phyloP scores from a whole-genome alignment of 768 basidiomycete genomes.

The Leucosporidium yakuticum region DNA sequence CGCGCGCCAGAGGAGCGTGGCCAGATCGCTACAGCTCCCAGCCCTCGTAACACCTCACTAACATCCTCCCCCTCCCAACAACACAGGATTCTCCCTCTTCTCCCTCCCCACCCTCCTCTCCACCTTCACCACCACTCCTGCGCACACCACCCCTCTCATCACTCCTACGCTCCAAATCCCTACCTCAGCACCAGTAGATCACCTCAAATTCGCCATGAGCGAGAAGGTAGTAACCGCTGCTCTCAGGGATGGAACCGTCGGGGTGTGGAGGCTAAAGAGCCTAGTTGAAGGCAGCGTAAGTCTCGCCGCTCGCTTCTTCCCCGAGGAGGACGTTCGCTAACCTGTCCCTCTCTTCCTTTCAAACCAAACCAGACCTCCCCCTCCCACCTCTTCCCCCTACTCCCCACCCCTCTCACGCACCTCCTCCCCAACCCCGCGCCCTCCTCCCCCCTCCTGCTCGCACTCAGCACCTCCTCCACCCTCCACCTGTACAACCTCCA shows the following conservation, averaged over 20 bases:
- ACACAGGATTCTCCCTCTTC: conserved; percentile 38
- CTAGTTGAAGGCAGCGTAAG: conserved; percentile 26
- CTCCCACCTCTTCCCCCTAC: conserved; percentile 18
- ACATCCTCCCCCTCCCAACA: background rate
- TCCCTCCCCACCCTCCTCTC: conserved; percentile 21
- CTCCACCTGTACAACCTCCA: conserved; percentile 18
- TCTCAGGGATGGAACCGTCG: conserved; percentile 23
- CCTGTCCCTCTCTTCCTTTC: too few relatives aligned
- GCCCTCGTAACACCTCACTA: background rate
- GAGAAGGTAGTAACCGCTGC: conserved; percentile 32
- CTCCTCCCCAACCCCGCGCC: conserved; percentile 24
- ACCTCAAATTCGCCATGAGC: conserved; percentile 35
- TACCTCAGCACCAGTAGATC: conserved; percentile 13
- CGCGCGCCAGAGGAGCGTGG: background rate
- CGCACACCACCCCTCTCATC: conserved; percentile 13
- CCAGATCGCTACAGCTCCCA: background rate
- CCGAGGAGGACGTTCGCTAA: background rate
- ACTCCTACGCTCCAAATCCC: background rate
- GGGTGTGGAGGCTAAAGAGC: conserved; percentile 27
- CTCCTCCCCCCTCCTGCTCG: conserved; percentile 12
- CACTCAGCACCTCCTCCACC: conserved; percentile 4
- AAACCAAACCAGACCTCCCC: conserved; percentile 15
- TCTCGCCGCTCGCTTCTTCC: background rate
- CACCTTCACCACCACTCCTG: conserved; percentile 1
- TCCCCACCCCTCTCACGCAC: conserved; percentile 29